Percentiles rank a stretch among this genome's conserved stretches.
These are phyloP conservation scores for Penicillium sp. DNA, from an alignment of 2,329 filamentous ascomycete species.

Conservation along the genomic window DNA sequence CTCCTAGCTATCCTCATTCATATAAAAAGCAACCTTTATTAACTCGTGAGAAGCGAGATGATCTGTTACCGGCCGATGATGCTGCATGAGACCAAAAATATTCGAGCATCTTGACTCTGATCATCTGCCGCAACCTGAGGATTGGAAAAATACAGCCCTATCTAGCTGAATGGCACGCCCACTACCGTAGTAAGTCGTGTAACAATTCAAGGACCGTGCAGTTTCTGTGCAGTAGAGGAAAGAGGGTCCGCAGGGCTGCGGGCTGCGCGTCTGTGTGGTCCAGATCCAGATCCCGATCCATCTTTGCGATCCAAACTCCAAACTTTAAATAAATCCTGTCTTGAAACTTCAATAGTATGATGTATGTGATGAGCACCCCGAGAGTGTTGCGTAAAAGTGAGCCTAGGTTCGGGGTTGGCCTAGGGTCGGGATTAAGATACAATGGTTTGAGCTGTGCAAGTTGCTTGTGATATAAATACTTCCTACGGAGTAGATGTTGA, in stretches of 20 bases:
- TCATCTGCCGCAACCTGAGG: neutral
- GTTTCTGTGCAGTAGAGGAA: too few relatives aligned
- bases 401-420: neutral
- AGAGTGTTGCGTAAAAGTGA: neutral
- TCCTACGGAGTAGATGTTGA: neutral
- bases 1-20: too few relatives aligned
- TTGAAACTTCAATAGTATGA: neutral
- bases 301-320: neutral
- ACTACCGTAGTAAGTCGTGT: neutral
- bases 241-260: neutral
- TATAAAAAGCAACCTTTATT: too few relatives aligned
- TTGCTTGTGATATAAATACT: neutral
- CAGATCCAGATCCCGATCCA: neutral
- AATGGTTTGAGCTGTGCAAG: neutral
- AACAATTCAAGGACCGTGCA: neutral
- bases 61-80: too few relatives aligned
- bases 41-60: too few relatives aligned
- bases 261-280: neutral
- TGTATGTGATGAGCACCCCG: neutral
- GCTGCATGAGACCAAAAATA: neutral
- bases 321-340: neutral
- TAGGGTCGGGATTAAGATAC: neutral
- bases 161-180: neutral
- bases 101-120: neutral
- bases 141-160: neutral